Percentiles rank a stretch among this genome's conserved stretches.
Conservation (phyloP, 202 grass and related monocot species). For the Carex sylvatica region DNA sequence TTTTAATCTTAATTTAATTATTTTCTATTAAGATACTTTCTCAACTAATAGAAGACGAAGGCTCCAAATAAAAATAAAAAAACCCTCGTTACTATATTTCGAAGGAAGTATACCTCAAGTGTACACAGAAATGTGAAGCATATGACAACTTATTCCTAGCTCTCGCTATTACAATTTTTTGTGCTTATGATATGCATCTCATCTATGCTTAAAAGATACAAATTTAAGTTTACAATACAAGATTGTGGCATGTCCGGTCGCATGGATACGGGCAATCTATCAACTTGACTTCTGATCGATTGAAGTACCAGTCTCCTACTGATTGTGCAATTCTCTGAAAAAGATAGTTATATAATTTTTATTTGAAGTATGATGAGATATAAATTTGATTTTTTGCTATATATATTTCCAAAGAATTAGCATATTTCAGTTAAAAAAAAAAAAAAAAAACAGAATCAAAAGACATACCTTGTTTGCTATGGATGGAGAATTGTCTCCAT, state of each 20-base stretch:
- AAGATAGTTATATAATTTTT: background rate
- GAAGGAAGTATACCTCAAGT: no score
- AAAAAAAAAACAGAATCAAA: background rate
- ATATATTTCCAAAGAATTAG: no score
- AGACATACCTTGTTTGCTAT: conserved; percentile 51
- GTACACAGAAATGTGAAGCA: background rate
- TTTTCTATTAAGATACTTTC: no score
- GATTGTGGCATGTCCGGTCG: conserved; percentile 60
- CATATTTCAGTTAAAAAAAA: background rate
- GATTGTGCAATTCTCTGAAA: conserved; percentile 60
- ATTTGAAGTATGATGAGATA: background rate
- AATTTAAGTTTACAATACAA: background rate
- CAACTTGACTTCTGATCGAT: conserved; percentile 51
- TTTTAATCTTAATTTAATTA: no score
- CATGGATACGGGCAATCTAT: conserved; percentile 84
- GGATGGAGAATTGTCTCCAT: conserved; percentile 47
- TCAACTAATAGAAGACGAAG: no score
- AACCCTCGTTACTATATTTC: no score
- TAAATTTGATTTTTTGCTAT: no score
- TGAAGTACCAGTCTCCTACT: conserved; percentile 81
- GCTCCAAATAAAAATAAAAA: no score
- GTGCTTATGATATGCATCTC: background rate
- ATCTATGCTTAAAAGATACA: background rate
- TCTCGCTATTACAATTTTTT: background rate
- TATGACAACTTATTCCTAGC: background rate